Conservation (phyloP, 2,329 filamentous ascomycete genomes). For the Claviceps digitariae region DNA sequence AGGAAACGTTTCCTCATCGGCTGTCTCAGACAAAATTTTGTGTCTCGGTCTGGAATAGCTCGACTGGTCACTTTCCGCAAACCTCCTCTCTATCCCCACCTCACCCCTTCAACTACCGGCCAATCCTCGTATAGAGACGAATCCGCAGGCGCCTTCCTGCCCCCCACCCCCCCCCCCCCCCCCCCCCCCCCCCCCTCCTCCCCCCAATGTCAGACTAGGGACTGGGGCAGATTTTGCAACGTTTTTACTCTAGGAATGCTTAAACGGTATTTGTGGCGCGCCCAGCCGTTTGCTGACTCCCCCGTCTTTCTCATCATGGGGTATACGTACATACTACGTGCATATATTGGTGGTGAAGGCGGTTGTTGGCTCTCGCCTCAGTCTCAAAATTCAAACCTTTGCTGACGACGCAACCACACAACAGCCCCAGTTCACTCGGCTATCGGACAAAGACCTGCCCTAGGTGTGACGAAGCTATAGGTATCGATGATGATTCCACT, state of each 20-base stretch:
- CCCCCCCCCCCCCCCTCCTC: not conserved
- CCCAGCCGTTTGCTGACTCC: not conserved
- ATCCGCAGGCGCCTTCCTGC: not conserved
- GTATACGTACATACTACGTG: no score
- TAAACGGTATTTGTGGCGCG: not conserved
- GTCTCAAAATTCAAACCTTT: not conserved
- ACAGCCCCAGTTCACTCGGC: not conserved
- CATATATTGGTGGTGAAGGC: not conserved
- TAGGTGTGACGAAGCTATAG: not conserved
- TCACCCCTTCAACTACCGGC: not conserved
- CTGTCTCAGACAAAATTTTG: not conserved
- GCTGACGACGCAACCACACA: not conserved
- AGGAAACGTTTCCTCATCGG: not conserved
- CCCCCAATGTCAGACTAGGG: not conserved
- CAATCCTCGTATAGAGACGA: not conserved
- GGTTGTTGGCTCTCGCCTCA: not conserved
- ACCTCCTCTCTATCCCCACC: not conserved
- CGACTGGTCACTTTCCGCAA: conserved; percentile 1
- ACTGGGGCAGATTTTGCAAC: not conserved
- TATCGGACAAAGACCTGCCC: not conserved
- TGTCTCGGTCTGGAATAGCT: conserved; percentile 1
- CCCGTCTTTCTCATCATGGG: not conserved
- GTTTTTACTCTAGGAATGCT: not conserved
- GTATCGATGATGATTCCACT: not conserved
- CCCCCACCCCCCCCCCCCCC: no score